These are phyloP conservation scores for Paecilomyces sp. DNA, from an alignment of 2,329 filamentous ascomycete species.

Conservation along the genomic window DNA sequence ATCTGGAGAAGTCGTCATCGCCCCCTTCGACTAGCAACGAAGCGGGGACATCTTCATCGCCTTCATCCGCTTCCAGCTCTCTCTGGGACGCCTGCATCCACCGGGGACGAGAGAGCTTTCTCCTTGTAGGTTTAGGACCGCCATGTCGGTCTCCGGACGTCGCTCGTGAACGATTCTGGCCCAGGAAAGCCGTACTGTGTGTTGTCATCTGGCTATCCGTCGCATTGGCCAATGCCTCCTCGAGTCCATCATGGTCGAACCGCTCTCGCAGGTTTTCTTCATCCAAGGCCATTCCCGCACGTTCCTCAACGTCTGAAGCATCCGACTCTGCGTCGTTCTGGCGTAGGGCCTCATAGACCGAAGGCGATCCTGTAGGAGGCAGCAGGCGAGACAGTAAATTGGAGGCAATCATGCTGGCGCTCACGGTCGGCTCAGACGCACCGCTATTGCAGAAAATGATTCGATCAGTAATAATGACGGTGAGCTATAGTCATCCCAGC, in stretches of 20 bases:
- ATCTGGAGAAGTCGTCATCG: slow-evolving; percentile 28
- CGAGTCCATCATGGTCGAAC: slow-evolving; percentile 52
- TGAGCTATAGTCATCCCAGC: not conserved
- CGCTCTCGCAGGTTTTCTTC: slow-evolving; percentile 43
- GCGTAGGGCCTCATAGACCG: slow-evolving; percentile 42
- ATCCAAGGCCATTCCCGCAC: slow-evolving; percentile 42
- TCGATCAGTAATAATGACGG: not conserved
- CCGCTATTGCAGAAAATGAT: not conserved
- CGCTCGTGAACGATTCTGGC: slow-evolving; percentile 20
- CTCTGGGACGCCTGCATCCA: slow-evolving; percentile 24
- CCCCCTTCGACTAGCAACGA: slow-evolving; percentile 54
- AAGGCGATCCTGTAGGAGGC: slow-evolving; percentile 42
- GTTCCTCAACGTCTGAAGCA: slow-evolving; percentile 38
- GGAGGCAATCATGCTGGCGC: slow-evolving; percentile 33
- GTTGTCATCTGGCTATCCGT: slow-evolving; percentile 41
- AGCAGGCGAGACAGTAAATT: slow-evolving; percentile 38
- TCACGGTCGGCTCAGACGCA: not conserved
- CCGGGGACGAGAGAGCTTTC: slow-evolving; percentile 21
- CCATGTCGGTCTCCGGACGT: slow-evolving; percentile 7
- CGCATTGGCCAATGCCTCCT: slow-evolving; percentile 48
- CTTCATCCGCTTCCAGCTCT: slow-evolving; percentile 40
- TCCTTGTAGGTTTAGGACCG: slow-evolving; percentile 15
- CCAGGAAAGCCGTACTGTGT: slow-evolving; percentile 34
- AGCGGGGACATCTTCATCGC: slow-evolving; percentile 57
- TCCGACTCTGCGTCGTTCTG: slow-evolving; percentile 40